phyloP scores from a whole-genome alignment of 1,139 yeast species.

The Saccharomyces hybrid region DNA sequence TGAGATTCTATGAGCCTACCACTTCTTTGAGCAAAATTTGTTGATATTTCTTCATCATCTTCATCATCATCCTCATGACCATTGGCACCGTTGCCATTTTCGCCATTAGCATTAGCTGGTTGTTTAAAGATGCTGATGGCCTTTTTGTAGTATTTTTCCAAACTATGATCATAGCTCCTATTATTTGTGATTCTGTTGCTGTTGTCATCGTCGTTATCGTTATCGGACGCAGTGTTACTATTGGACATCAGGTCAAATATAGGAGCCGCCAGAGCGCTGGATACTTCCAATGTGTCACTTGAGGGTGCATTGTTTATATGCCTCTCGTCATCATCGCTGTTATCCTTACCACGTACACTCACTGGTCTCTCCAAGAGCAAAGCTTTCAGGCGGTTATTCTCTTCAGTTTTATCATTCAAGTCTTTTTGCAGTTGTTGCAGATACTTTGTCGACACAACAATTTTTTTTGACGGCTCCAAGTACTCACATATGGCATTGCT shows the following conservation, averaged over 20 bases:
- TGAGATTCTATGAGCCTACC: slow-evolving; percentile 65
- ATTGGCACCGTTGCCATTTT: neutral
- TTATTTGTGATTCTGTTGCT: neutral
- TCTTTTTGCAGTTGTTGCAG: slow-evolving; percentile 62
- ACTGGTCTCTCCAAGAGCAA: slow-evolving; percentile 20
- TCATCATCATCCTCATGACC: neutral
- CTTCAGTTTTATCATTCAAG: slow-evolving; percentile 41
- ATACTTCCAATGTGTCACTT: neutral
- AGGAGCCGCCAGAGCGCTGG: neutral
- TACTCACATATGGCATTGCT: slow-evolving; percentile 64
- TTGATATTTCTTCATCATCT: slow-evolving; percentile 42
- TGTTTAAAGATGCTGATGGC: neutral
- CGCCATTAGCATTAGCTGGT: neutral
- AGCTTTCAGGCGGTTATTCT: slow-evolving; percentile 50
- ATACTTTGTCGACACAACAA: slow-evolving; percentile 71
- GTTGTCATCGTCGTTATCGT: slow-evolving; percentile 1
- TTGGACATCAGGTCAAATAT: neutral
- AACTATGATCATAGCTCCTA: neutral
- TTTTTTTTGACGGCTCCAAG: slow-evolving; percentile 68
- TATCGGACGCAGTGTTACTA: neutral
- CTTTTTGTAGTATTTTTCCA: neutral
- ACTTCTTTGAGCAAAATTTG: slow-evolving; percentile 61
- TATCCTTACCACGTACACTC: neutral
- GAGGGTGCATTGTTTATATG: neutral
- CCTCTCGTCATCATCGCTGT: neutral